A percentile compares a stretch with the other conserved stretches of the same genome.
Conservation (phyloP, 2,329 filamentous ascomycete genomes). For the Endothia cerciana region DNA sequence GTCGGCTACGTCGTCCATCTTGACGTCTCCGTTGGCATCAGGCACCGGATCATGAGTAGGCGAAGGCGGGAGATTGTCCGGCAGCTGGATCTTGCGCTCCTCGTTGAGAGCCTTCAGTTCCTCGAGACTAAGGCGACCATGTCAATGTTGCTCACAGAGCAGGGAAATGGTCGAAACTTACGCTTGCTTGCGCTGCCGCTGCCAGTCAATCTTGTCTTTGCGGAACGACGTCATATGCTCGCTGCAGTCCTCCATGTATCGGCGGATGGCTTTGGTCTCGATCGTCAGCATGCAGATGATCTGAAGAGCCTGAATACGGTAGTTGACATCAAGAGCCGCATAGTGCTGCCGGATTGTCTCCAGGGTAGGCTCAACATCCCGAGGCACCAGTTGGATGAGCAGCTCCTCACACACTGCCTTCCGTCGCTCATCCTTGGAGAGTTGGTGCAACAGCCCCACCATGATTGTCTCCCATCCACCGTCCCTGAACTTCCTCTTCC, state of each 20-base stretch:
- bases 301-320: constrained; percentile 78
- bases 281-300: constrained; percentile 85
- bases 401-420: constrained; percentile 78
- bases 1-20: constrained; percentile 68
- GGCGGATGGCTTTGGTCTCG: constrained; percentile 82
- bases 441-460: constrained; percentile 81
- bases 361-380: constrained; percentile 72
- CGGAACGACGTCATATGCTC: constrained; percentile 93
- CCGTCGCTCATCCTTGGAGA: constrained; percentile 75
- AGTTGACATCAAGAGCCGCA: constrained; percentile 77
- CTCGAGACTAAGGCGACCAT: constrained; percentile 57
- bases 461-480: constrained; percentile 93
- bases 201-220: constrained; percentile 93
- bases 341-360: constrained; percentile 78
- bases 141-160: constrained; percentile 35
- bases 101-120: constrained; percentile 73
- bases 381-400: constrained; percentile 78
- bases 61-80: constrained; percentile 71
- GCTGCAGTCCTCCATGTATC: constrained; percentile 88
- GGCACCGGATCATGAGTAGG: constrained; percentile 53
- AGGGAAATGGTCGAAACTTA: constrained; percentile 46
- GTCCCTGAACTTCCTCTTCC: constrained; percentile 80
- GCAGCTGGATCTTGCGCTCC: constrained; percentile 73
- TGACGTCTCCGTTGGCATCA: constrained; percentile 60
- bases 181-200: constrained; percentile 73